Conservation (phyloP, 169 alveolate species). For the Plasmodium cynomolgi region DNA sequence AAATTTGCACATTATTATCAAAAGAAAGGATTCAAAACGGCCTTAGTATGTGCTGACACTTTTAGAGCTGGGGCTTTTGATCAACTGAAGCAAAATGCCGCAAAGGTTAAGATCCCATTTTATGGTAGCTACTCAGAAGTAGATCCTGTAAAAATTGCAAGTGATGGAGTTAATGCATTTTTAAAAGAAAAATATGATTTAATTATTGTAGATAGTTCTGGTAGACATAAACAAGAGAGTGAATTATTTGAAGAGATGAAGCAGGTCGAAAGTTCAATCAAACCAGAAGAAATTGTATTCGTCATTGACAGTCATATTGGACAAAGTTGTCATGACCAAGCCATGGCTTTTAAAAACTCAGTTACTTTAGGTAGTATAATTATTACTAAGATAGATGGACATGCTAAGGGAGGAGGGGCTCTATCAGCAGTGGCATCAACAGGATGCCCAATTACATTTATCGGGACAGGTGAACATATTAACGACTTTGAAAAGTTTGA, state of each 20-base stretch:
- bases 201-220: conserved; percentile 99
- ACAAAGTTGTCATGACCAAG: conserved; percentile 99
- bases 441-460: conserved; percentile 93
- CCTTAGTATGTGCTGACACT: conserved; percentile 99
- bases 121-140: conserved; percentile 98
- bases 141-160: conserved; percentile 99
- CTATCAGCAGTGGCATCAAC: conserved; percentile 98
- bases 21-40: conserved; percentile 96
- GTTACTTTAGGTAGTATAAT: conserved; percentile 98
- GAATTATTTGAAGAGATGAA: conserved; percentile 99
- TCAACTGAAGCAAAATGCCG: conserved; percentile 99
- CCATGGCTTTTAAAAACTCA: conserved; percentile 97
- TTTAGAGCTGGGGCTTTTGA: conserved; percentile 99
- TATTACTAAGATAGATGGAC: conserved; percentile 99
- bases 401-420: conserved; percentile 99
- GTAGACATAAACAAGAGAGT: conserved; percentile 99
- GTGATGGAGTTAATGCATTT: conserved; percentile 97
- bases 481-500: conserved; percentile 98
- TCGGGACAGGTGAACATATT: conserved; percentile 99
- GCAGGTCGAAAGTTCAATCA: conserved; percentile 94
- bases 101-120: conserved; percentile 98
- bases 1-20: conserved; percentile 98
- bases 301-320: conserved; percentile 99
- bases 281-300: conserved; percentile 97
- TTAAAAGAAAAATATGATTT: conserved; percentile 95